Base-by-base conservation (phyloP, 2,329 filamentous ascomycete genomes). In the Alternaria alternata region DNA sequence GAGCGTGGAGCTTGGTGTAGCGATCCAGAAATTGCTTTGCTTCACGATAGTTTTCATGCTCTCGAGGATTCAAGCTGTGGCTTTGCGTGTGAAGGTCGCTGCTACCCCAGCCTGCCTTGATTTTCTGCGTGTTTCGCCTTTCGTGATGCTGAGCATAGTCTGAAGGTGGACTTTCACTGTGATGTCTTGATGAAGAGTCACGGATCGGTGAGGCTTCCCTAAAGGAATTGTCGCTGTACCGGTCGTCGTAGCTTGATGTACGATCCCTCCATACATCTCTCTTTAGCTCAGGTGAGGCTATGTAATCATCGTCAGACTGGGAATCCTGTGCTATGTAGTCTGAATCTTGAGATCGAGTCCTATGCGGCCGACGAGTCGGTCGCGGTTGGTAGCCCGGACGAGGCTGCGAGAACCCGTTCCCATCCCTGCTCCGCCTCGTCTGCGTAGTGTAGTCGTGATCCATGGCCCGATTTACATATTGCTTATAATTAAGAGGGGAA, bases 91-190 rank as follows among this genome's bases (percentile, higher is more conserved):
- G 62, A 9, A 57, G 7, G 7, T 56, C 52, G 39, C 58, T 62
- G 36, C 55, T 44, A 14, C 46, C 51, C 61, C 61, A 66, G n/a
- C 63, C 60, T 52, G 16, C 66, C 57, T 32, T 61, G 54, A 57
- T 44, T 2, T 54, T 42, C 32, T 51, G 46, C 32, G 22, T 26
- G 22, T 54, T 47, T 24, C 38, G 51, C 24, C 32, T n/a, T 30
- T 53, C 30, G 16, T 26, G 7, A 6, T 32, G 57, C 22, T 42
- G n/a, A 30, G n/a, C 57, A 12, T n/a, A 28, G 30, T 61, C 47
- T 47, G 41, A 30, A 14, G 32, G 36, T 6, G 24, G 54, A 24
- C 26, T 39, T 24, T 34, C 28, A 34, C 39, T 38, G 28, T 28
- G 22, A 42, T 47, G 34, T n/a, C 42, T 22, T 30, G 6, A 46